Evolutionary conservation across 139 green algal genomes (phyloP).

Genomic region (Nannochloris sp.): DNA sequence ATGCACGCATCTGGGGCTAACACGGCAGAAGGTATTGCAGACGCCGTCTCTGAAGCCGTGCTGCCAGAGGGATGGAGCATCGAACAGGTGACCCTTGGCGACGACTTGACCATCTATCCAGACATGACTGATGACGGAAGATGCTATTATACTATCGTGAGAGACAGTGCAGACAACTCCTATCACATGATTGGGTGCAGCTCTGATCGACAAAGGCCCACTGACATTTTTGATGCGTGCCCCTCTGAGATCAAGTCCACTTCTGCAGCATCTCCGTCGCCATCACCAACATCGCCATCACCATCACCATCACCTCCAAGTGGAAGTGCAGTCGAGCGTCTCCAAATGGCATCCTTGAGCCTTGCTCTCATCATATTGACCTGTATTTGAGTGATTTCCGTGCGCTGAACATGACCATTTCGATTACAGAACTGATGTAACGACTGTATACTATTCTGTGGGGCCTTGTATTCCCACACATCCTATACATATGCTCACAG

Average conservation of each 20-base stretch:
- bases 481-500: no score
- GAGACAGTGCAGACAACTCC: slow-evolving; percentile 6
- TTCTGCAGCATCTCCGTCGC: not conserved
- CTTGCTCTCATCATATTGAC: no score
- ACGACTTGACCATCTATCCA: slow-evolving; percentile 9
- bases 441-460: no score
- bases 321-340: no score
- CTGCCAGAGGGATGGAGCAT: slow-evolving; percentile 7
- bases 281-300: not conserved
- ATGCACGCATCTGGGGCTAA: slow-evolving; percentile 11
- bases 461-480: no score
- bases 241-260: slow-evolving; percentile 7
- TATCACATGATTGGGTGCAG: slow-evolving; percentile 11
- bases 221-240: not conserved
- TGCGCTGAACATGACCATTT: no score
- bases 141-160: slow-evolving; percentile 8
- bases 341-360: no score
- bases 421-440: no score
- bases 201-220: not conserved
- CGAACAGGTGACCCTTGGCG: not conserved
- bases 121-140: not conserved
- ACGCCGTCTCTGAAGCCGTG: not conserved
- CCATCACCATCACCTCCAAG: not conserved
- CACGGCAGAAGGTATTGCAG: not conserved
- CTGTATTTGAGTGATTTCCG: no score